Base-by-base conservation (phyloP, 345 rosid species). In the Euclidium syriacum region DNA sequence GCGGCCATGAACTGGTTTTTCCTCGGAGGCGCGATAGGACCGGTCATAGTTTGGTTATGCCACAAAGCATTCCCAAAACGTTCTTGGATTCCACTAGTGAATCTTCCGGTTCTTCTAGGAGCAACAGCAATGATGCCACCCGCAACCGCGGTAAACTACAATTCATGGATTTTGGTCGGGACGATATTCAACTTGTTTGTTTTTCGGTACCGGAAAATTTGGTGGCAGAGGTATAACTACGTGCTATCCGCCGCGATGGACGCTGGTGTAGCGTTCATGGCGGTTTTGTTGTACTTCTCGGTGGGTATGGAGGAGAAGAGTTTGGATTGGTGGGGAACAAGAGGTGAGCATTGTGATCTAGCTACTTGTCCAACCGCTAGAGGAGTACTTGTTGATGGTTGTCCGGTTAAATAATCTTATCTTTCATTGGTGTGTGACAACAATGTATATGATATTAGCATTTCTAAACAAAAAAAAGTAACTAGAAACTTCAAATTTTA, bases 181-280 rank as follows among this genome's bases (percentile, higher is more conserved):
- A 88, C 88, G 9, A 62, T 86, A 40, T 88, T 88, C 80, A 91
- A 91, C 73, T 86, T 88, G 54, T 88, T 88, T 62, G 23, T 86
- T 50, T 88, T 85, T 75, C 75, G 85, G 39, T 88, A 86, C 65
- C 51, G 76, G 20, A 88, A 86, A 81, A 67, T 61, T 50, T 85
- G 96, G 96, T 88, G 95, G 96, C 87, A 91, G 71, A 83, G 95
- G 75, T 84, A 91, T 74, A 84, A 88, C 46, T 91, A 88, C 47
- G 73, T 85, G 58, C 91, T 91, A 7, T 91, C 95, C 22, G 96
- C 91, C 25, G 94, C 92, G 1, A 63, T 91, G 38, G 95, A 85
- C 25, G 96, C 95, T 1, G 92, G 98, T 58, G 88, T 86, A 52
- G 92, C 90, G 36, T 88, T 82, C 81, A 88, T 91, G 95, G 87